Evolutionary conservation across 257 asterid genomes (phyloP).

Genomic region (Salvia rosmarinus): DNA sequence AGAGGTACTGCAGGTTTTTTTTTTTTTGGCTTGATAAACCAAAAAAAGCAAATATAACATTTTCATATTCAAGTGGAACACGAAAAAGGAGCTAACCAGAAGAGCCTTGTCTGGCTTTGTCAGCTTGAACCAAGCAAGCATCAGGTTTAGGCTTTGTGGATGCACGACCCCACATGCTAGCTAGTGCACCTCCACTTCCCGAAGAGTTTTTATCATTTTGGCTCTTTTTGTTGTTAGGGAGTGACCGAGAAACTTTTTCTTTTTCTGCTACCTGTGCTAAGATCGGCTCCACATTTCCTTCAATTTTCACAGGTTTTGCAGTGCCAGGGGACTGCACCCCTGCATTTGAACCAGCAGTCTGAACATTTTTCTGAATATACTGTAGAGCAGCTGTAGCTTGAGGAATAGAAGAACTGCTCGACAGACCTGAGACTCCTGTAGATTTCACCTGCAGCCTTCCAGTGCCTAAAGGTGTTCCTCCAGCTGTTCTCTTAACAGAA

Average conservation of each 20-base stretch:
- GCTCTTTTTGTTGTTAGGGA: slow-evolving; percentile 53
- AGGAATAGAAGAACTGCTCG: slow-evolving; percentile 41
- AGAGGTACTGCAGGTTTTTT: slow-evolving; percentile 14
- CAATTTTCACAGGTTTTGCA: slow-evolving; percentile 52
- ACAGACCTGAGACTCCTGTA: slow-evolving; percentile 48
- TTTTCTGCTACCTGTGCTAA: slow-evolving; percentile 47
- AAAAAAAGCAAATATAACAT: not conserved
- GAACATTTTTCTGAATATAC: slow-evolving; percentile 52
- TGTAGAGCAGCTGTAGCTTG: slow-evolving; percentile 41
- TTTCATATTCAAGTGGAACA: slow-evolving; percentile 17
- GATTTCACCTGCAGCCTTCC: slow-evolving; percentile 50
- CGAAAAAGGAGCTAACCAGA: slow-evolving; percentile 57
- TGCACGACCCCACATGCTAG: slow-evolving; percentile 94
- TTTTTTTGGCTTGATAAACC: not conserved
- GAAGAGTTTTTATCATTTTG: slow-evolving; percentile 62
- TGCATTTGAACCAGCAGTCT: slow-evolving; percentile 46
- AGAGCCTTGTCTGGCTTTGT: slow-evolving; percentile 45
- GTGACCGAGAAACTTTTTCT: slow-evolving; percentile 54
- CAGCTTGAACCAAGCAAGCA: slow-evolving; percentile 44
- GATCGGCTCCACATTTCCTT: slow-evolving; percentile 42
- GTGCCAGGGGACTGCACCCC: slow-evolving; percentile 41
- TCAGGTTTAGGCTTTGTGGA: slow-evolving; percentile 65
- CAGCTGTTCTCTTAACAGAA: slow-evolving; percentile 61
- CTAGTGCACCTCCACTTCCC: slow-evolving; percentile 66
- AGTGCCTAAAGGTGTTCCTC: slow-evolving; percentile 44